Percentiles rank a stretch among this genome's conserved stretches.
Evolutionary conservation across 371 early-diverging fungal genomes (phyloP).

Genomic region (Phascolomyces articulosus): DNA sequence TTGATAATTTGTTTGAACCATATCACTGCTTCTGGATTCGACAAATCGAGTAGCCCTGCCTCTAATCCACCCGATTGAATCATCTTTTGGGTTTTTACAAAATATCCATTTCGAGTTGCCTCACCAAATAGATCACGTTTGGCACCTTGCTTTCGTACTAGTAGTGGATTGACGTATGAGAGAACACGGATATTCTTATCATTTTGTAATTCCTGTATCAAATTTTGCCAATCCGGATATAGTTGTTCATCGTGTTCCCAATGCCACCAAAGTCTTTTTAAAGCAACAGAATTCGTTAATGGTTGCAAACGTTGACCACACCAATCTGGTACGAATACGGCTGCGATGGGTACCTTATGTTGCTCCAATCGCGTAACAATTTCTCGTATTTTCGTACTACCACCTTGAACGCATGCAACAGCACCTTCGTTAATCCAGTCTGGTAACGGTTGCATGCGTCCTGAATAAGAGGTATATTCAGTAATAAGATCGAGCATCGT

Average conservation of each 20-base stretch:
- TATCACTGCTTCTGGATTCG: slow-evolving; percentile 39
- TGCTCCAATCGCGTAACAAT: slow-evolving; percentile 30
- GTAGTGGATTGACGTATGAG: slow-evolving; percentile 49
- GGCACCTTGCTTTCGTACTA: slow-evolving; percentile 27
- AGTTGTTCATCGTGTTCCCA: slow-evolving; percentile 47
- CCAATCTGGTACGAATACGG: slow-evolving; percentile 55
- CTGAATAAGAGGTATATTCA: slow-evolving; percentile 50
- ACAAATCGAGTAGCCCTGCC: slow-evolving; percentile 45
- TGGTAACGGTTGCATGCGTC: slow-evolving; percentile 52
- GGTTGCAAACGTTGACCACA: slow-evolving; percentile 41
- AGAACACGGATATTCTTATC: slow-evolving; percentile 24
- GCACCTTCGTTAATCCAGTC: slow-evolving; percentile 51
- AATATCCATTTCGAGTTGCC: slow-evolving; percentile 34
- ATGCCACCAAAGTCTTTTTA: slow-evolving; percentile 52
- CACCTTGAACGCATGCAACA: slow-evolving; percentile 54
- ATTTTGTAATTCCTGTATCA: slow-evolving; percentile 31
- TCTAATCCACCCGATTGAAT: slow-evolving; percentile 23
- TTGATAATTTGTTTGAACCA: slow-evolving; percentile 49
- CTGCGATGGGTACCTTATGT: slow-evolving; percentile 40
- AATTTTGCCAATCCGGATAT: slow-evolving; percentile 49
- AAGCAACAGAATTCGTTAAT: slow-evolving; percentile 21
- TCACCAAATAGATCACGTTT: slow-evolving; percentile 37
- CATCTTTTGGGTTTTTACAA: slow-evolving; percentile 26
- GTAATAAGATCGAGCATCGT: slow-evolving; percentile 48
- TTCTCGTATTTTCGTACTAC: slow-evolving; percentile 35